Conservation (phyloP, 495 filamentous ascomycete species). For the Sporormia fimetaria region DNA sequence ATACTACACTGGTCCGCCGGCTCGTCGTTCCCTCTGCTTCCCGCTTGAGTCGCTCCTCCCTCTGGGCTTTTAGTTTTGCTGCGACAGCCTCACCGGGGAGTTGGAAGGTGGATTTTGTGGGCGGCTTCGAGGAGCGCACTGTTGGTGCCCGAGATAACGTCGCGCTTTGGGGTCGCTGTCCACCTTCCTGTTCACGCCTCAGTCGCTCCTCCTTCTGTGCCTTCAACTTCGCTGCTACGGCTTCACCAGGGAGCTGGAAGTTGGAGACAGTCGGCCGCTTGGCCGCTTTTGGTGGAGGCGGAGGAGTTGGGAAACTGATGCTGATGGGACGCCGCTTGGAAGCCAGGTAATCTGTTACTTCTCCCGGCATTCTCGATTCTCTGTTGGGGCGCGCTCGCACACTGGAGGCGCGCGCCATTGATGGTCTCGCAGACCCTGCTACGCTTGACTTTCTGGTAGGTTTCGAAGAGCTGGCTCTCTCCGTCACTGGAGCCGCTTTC, state of each 20-base stretch:
- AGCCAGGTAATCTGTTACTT: constrained; percentile 25
- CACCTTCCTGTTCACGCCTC: constrained; percentile 29
- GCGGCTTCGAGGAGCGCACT: constrained; percentile 47
- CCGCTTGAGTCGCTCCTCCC: constrained; percentile 47
- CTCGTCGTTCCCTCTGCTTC: constrained; percentile 39
- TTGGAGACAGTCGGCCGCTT: constrained; percentile 50
- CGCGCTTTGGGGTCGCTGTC: background rate
- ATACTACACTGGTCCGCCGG: background rate
- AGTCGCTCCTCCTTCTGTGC: constrained; percentile 55
- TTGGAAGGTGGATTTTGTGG: constrained; percentile 53
- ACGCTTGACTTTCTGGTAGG: too few relatives aligned
- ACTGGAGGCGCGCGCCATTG: constrained; percentile 15
- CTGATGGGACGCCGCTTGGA: constrained; percentile 30
- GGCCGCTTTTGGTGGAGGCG: constrained; percentile 41
- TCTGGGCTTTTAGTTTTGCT: constrained; percentile 52
- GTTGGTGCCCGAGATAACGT: constrained; percentile 25
- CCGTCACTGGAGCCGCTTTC: too few relatives aligned
- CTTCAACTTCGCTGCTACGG: constrained; percentile 55
- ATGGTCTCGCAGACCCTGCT: too few relatives aligned
- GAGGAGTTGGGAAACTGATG: constrained; percentile 35
- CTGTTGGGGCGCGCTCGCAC: constrained; percentile 13
- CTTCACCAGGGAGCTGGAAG: constrained; percentile 65
- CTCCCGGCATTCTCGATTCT: constrained; percentile 2
- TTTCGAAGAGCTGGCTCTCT: too few relatives aligned
- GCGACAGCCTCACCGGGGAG: constrained; percentile 63